These are phyloP conservation scores for Termitomyces sp. DNA, from an alignment of 768 basidiomycete genomes.

Conservation along the genomic window DNA sequence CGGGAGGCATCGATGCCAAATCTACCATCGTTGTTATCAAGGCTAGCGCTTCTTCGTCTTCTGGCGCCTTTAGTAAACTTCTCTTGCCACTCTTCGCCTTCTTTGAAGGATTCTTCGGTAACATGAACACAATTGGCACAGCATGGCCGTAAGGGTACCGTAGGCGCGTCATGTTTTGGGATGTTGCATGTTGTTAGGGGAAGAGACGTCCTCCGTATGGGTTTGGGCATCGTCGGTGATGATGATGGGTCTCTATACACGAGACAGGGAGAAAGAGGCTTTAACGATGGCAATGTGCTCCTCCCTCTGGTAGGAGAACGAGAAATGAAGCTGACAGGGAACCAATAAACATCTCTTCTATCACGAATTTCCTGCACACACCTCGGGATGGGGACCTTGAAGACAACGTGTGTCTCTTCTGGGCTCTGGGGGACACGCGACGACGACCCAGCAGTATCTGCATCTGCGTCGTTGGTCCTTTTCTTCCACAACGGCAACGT, in stretches of 20 bases:
- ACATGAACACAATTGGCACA: slow-evolving; percentile 58
- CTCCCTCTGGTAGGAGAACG: slow-evolving; percentile 39
- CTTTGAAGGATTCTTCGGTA: slow-evolving; percentile 51
- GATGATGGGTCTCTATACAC: slow-evolving; percentile 39
- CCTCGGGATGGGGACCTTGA: slow-evolving; percentile 65
- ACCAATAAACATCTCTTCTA: background rate
- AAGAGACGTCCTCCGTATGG: slow-evolving; percentile 22
- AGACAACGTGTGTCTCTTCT: slow-evolving; percentile 44
- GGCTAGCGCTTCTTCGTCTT: slow-evolving; percentile 49
- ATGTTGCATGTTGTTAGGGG: slow-evolving; percentile 30
- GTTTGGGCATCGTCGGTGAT: slow-evolving; percentile 13
- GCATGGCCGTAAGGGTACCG: slow-evolving; percentile 69
- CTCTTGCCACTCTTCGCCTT: slow-evolving; percentile 60
- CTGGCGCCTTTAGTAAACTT: slow-evolving; percentile 61
- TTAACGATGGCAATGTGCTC: slow-evolving; percentile 26
- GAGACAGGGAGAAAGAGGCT: slow-evolving; percentile 50
- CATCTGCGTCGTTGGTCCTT: slow-evolving; percentile 20
- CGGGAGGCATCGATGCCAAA: slow-evolving; percentile 10
- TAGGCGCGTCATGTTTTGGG: slow-evolving; percentile 35
- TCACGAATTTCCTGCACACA: slow-evolving; percentile 22
- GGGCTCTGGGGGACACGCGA: slow-evolving; percentile 13
- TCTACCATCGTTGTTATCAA: slow-evolving; percentile 25
- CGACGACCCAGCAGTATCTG: slow-evolving; percentile 19
- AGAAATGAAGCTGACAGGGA: slow-evolving; percentile 34
- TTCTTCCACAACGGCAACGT: slow-evolving; percentile 66